Evolutionary conservation across 371 early-diverging fungal genomes (phyloP), one percentile per base, ranked within the genome.

Genomic region (Mortierella sp.): DNA sequence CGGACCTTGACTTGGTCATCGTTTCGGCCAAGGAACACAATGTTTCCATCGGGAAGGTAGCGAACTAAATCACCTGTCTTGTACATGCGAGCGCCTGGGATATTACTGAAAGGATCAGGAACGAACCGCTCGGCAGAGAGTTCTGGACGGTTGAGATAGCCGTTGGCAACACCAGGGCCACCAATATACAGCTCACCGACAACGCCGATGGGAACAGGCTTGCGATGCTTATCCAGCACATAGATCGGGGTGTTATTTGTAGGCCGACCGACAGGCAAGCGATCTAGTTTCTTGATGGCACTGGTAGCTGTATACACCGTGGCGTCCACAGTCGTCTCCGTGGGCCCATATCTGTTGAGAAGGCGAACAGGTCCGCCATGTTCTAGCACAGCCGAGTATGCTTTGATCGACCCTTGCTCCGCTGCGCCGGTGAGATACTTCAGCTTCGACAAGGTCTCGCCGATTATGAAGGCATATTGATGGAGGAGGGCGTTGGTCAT

Each of bases 1-100:
- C 68, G 63, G 30, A 83, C 32, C 68, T 83, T 83, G 37, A 82
- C 60, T 53, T 78, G 72, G 24, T 67, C 44, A 50, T 80, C 34
- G 34, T 34, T 34, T 34, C 34, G 34, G 82, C 14, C 12, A 37
- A 37, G 80, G 65, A 34, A 34, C 24, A 81, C 60, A 42, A 81
- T 34, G 31, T 43, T n/a, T 8, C 81, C 81, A 56, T 78, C 64
- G 28, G 60, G 54, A 4, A 78, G 56, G 62, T 63, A 60, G 6
- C 73, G 39, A 8, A 34, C 80, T 27, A 75, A 30, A 50, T 82
- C 82, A 23, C 82, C 82, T 9, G 82, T 78, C 19, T 28, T 31
- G 67, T 80, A 82, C 32, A 79, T 48, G 23, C 79, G 64, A 8
- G 41, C 56, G 14, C 51, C 51, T 26, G 4, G 6, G 26, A 17